These are phyloP conservation scores for Nannochloropsis salina DNA, from an alignment of 108 stramenopile species.

Conservation along the genomic window DNA sequence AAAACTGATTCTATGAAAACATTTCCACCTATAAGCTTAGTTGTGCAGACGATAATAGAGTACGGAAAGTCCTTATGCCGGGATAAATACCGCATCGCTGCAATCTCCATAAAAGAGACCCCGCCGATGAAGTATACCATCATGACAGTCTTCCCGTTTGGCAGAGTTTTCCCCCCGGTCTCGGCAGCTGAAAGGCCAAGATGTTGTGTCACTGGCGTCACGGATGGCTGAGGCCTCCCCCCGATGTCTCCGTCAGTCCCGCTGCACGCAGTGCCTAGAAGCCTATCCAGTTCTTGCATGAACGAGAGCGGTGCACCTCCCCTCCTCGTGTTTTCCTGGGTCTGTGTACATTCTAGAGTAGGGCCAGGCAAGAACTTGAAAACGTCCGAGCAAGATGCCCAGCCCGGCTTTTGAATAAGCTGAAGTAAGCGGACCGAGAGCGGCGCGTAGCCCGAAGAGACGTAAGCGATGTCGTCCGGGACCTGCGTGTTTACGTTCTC, in stretches of 20 bases:
- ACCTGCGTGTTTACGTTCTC: conserved; percentile 73
- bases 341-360: conserved; percentile 44
- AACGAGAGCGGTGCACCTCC: not conserved
- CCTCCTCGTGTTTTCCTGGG: not conserved
- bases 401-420: conserved; percentile 67
- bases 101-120: conserved; percentile 84
- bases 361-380: conserved; percentile 49
- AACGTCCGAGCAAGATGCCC: conserved; percentile 41
- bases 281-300: not conserved
- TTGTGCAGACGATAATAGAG: conserved; percentile 43
- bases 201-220: not conserved
- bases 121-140: conserved; percentile 83
- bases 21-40: conserved; percentile 48
- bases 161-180: not conserved
- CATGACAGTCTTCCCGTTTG: conserved; percentile 48
- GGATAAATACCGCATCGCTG: conserved; percentile 78
- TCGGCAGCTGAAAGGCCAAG: not conserved
- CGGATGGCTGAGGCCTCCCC: not conserved
- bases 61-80: conserved; percentile 49
- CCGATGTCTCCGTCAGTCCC: not conserved
- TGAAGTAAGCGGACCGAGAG: conserved; percentile 78
- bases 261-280: not conserved
- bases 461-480: conserved; percentile 85
- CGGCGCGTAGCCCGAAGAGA: conserved; percentile 82
- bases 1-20: conserved; percentile 27